These are phyloP conservation scores for Annulohypoxylon stygium DNA, from an alignment of 495 filamentous ascomycete genomes.

Conservation along the genomic window DNA sequence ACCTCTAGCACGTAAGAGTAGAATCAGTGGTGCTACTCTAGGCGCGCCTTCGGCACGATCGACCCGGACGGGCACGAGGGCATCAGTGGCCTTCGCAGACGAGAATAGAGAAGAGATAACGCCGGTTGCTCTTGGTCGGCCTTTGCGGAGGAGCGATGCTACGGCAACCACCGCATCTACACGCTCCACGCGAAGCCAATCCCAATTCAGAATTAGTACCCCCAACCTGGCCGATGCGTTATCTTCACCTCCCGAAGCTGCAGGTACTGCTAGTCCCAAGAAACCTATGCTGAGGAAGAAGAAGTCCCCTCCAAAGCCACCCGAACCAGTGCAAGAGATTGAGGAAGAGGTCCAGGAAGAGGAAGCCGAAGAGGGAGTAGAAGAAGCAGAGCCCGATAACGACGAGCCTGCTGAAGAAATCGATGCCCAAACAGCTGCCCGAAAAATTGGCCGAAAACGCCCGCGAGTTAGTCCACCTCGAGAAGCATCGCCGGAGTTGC, in stretches of 20 bases:
- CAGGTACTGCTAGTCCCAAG: constrained; percentile 49
- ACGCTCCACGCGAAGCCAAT: constrained; percentile 45
- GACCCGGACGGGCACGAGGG: constrained; percentile 30
- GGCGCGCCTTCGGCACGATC: constrained; percentile 37
- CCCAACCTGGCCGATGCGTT: constrained; percentile 45
- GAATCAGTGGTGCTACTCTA: constrained; percentile 45
- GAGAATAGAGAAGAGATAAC: constrained; percentile 30
- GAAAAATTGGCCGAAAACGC: constrained; percentile 54
- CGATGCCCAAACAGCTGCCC: constrained; percentile 53
- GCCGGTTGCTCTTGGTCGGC: constrained; percentile 23
- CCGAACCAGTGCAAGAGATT: constrained; percentile 23
- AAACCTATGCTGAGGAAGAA: constrained; percentile 41
- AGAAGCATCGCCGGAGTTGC: constrained; percentile 50
- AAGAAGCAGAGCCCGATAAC: constrained; percentile 42
- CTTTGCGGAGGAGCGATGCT: constrained; percentile 38
- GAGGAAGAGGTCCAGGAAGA: constrained; percentile 44
- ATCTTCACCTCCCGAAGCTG: constrained; percentile 50
- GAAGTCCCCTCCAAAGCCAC: constrained; percentile 25
- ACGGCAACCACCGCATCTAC: constrained; percentile 29
- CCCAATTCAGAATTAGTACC: constrained; percentile 18
- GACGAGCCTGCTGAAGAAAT: constrained; percentile 50
- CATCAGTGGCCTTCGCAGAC: constrained; percentile 21
- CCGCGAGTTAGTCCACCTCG: constrained; percentile 50
- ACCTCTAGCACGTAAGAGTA: constrained; percentile 55
- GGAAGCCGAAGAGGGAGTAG: not conserved